Conservation (phyloP, 2,329 filamentous ascomycete species). For the Hirsutella thompsonii region DNA sequence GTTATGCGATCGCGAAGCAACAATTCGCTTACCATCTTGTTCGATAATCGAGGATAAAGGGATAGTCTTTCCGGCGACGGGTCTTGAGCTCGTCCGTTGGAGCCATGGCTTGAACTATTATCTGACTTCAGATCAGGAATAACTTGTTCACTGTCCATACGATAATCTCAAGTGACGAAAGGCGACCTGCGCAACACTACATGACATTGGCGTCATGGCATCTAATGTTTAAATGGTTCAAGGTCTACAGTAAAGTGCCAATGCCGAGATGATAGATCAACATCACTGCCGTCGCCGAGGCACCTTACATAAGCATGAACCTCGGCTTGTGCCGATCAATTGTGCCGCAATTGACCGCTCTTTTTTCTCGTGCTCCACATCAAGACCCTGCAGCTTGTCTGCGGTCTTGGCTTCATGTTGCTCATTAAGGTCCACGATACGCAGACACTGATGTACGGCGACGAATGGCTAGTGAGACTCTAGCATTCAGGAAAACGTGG, state of each 20-base stretch:
- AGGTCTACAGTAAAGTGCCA: no score
- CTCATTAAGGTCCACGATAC: not conserved
- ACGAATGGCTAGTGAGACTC: not conserved
- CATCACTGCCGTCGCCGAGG: not conserved
- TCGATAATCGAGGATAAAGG: slow-evolving; percentile 66
- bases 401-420: not conserved
- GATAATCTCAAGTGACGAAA: no score
- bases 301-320: not conserved
- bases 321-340: not conserved
- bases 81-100: slow-evolving; percentile 35
- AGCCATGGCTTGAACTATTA: slow-evolving; percentile 1
- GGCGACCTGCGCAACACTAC: no score
- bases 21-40: slow-evolving; percentile 57
- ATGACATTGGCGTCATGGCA: no score
- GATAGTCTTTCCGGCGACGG: slow-evolving; percentile 59
- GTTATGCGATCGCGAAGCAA: no score
- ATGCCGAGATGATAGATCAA: no score
- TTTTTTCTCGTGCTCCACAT: slow-evolving; percentile 2
- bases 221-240: no score
- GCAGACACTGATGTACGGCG: no score
- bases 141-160: no score
- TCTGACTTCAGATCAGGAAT: no score
- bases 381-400: not conserved
- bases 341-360: slow-evolving; percentile 17
- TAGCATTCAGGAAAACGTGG: no score